Evolutionary conservation across 164 flowering plant species (phyloP), one percentile per base, ranked within the genome.

Genomic region (Euptelea pleiosperma): DNA sequence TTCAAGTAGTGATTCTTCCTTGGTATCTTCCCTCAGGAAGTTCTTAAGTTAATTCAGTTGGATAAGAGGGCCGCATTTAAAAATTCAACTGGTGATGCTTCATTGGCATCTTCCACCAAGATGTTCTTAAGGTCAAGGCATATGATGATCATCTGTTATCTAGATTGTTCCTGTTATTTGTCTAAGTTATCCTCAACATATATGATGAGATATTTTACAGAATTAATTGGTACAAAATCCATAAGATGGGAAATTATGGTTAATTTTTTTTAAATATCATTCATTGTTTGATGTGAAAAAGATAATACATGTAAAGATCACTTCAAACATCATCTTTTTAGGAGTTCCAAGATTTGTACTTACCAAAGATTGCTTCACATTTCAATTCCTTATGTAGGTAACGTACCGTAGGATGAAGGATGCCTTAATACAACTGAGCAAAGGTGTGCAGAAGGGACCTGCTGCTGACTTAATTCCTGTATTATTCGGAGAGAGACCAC

Each of bases 321-420:
- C n/a, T n/a, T n/a, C n/a, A n/a, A n/a, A n/a, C n/a, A n/a, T n/a
- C n/a, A n/a, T n/a, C n/a, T n/a, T n/a, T n/a, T n/a, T n/a, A n/a
- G n/a, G n/a, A n/a, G n/a, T n/a, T n/a, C n/a, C n/a, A n/a, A n/a
- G n/a, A n/a, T n/a, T n/a, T n/a, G n/a, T 56, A 21, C 26, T 41
- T 42, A 22, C 31, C 12, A 40, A 40, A 58, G 40, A 12, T 21
- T 8, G 19, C 34, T 57, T 36, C 9, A 25, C 24, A 31, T 15
- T 14, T 40, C 12, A 29, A 53, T 55, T 68, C 11, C 30, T 36
- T 49, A 34, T 76, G 70, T 69, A 93, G 99, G 93, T 94, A 61
- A 94, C 99, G 16, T 94, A 86, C 48, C 87, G 89, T 25, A 79
- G 91, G 69, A 81, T 94, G 99, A 94, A 94, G 78, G 96, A 91